Percentiles rank a stretch among this genome's conserved stretches.
These are phyloP conservation scores for Suzukiozyma palmioleophila DNA, from an alignment of 1,139 yeast genomes.

Conservation along the genomic window DNA sequence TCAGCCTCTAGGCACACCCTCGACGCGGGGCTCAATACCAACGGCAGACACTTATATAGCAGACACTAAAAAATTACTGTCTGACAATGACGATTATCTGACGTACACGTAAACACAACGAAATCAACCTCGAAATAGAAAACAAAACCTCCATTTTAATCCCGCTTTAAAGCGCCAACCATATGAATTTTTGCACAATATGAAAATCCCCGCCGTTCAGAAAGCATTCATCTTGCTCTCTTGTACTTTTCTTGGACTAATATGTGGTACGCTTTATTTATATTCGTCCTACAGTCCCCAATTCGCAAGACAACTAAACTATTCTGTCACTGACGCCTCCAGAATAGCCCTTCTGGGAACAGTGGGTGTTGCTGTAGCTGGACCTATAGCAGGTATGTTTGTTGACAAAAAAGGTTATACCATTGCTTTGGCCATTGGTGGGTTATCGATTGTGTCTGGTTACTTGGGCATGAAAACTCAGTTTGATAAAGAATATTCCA, in stretches of 20 bases:
- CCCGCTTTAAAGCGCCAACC: too few relatives aligned
- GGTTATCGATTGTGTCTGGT: conserved; percentile 36
- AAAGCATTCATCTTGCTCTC: conserved; percentile 37
- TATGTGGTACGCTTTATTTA: conserved; percentile 58
- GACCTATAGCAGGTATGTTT: conserved; percentile 54
- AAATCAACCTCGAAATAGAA: too few relatives aligned
- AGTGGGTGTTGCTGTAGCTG: conserved; percentile 53
- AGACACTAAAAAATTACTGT: too few relatives aligned
- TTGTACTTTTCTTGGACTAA: conserved; percentile 49
- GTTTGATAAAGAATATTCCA: conserved; percentile 28
- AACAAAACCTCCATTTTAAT: too few relatives aligned
- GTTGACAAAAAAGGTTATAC: conserved; percentile 56
- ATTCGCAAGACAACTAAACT: conserved; percentile 46
- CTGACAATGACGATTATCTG: too few relatives aligned
- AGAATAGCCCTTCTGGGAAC: conserved; percentile 57
- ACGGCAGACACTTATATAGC: too few relatives aligned
- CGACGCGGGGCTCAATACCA: too few relatives aligned
- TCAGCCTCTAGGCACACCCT: too few relatives aligned
- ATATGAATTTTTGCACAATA: conserved; percentile 3
- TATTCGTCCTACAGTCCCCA: conserved; percentile 65
- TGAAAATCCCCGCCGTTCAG: conserved; percentile 23
- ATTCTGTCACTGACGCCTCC: conserved; percentile 53
- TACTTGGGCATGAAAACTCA: conserved; percentile 47
- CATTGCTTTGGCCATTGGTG: conserved; percentile 41
- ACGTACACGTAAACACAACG: too few relatives aligned